phyloP scores from a whole-genome alignment of 2,329 filamentous ascomycete species.

The Diaporthe nobilis region DNA sequence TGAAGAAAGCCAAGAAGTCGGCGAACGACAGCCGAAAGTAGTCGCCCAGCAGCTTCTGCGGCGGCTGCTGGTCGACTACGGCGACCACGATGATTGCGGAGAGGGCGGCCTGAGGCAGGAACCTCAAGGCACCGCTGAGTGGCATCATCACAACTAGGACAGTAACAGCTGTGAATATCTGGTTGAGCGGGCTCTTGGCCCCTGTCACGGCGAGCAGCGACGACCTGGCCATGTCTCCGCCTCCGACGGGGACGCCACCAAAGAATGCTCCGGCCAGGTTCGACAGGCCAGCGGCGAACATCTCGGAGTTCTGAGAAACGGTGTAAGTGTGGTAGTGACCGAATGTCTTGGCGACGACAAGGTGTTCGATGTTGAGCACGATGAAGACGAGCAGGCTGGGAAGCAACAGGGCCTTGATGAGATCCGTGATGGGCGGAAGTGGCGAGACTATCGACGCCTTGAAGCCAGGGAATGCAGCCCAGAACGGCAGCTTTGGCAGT shows the following conservation, averaged over 20 bases:
- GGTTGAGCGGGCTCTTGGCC: slow-evolving; percentile 35
- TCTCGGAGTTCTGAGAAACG: slow-evolving; percentile 30
- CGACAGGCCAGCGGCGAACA: slow-evolving; percentile 29
- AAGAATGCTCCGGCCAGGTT: slow-evolving; percentile 29
- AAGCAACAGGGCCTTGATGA: slow-evolving; percentile 24
- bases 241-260: slow-evolving; percentile 32
- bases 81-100: slow-evolving; percentile 29
- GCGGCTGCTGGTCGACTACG: slow-evolving; percentile 33
- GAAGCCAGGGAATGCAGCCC: slow-evolving; percentile 29
- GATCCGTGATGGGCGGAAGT: neutral
- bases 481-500: slow-evolving; percentile 30
- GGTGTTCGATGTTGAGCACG: slow-evolving; percentile 36
- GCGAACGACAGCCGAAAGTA: slow-evolving; percentile 36
- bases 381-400: slow-evolving; percentile 36
- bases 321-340: slow-evolving; percentile 29
- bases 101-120: slow-evolving; percentile 25
- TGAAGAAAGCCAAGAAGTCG: slow-evolving; percentile 34
- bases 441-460: slow-evolving; percentile 10
- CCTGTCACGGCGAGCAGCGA: slow-evolving; percentile 26
- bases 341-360: slow-evolving; percentile 28
- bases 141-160: slow-evolving; percentile 31
- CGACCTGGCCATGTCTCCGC: slow-evolving; percentile 33
- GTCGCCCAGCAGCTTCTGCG: slow-evolving; percentile 22
- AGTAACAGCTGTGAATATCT: slow-evolving; percentile 28
- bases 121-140: slow-evolving; percentile 3